phyloP scores from a whole-genome alignment of 176 grass and related monocot species.

The Musa schizocarpa region DNA sequence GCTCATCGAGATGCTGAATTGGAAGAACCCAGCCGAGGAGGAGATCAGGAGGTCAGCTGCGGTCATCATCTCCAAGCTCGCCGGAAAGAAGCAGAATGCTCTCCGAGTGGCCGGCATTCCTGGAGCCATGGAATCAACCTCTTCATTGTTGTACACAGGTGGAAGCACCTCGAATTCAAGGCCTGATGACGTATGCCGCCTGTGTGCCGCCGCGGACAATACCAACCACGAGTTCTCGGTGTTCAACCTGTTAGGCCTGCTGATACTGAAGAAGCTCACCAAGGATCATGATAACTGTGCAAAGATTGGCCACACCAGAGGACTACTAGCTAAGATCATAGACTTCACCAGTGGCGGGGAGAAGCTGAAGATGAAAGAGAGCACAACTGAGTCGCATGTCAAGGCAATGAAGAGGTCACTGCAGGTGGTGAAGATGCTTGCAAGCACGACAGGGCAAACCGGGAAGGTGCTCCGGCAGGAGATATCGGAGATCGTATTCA shows the following conservation, averaged over 20 bases:
- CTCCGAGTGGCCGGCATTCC: slow-evolving; percentile 33
- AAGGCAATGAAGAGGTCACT: slow-evolving; percentile 18
- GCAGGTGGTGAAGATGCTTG: slow-evolving; percentile 30
- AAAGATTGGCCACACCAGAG: slow-evolving; percentile 26
- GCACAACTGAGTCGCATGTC: slow-evolving; percentile 10
- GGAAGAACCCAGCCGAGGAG: slow-evolving; percentile 24
- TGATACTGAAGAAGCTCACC: slow-evolving; percentile 31
- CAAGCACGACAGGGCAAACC: slow-evolving; percentile 16
- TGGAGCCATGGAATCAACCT: slow-evolving; percentile 29
- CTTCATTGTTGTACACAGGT: slow-evolving; percentile 27
- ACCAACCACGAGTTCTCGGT: not conserved
- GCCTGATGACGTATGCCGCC: not conserved
- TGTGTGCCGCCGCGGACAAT: not conserved
- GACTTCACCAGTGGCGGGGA: slow-evolving; percentile 20
- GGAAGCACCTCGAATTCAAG: not conserved
- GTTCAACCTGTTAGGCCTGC: slow-evolving; percentile 31
- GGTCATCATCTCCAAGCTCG: slow-evolving; percentile 27
- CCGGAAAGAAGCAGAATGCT: slow-evolving; percentile 22
- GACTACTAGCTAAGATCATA: slow-evolving; percentile 33
- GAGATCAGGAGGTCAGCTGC: slow-evolving; percentile 24
- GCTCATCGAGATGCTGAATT: slow-evolving; percentile 42
- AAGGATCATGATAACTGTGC: slow-evolving; percentile 31
- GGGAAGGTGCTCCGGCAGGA: slow-evolving; percentile 28
- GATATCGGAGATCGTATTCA: slow-evolving; percentile 30
- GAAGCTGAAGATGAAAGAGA: not conserved